A percentile compares a stretch with the other conserved stretches of the same genome.
Conservation (phyloP, 2,329 filamentous ascomycete genomes). For the Fusarium transvaalense region DNA sequence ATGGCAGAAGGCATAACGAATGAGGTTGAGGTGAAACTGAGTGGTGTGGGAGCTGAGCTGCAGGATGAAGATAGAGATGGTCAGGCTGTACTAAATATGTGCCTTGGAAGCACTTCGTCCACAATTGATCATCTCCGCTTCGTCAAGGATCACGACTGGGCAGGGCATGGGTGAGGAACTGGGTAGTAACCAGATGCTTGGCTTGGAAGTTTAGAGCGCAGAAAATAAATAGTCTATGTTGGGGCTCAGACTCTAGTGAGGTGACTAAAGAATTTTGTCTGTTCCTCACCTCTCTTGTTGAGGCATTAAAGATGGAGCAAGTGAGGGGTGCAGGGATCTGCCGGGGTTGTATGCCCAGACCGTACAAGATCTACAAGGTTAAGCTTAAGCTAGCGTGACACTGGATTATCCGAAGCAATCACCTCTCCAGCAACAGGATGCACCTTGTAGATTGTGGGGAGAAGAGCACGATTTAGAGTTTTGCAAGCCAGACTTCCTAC, state of each 20-base stretch:
- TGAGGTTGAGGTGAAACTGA: conserved; percentile 6
- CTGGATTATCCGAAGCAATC: conserved; percentile 12
- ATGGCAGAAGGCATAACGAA: conserved; percentile 39
- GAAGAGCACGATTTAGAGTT: conserved; percentile 14
- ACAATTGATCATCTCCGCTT: conserved; percentile 5
- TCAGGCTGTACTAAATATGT: conserved; percentile 31
- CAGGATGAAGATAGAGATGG: conserved; percentile 6
- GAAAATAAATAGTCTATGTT: not conserved
- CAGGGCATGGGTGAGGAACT: not conserved
- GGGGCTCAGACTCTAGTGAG: too few species aligned
- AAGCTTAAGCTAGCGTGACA: conserved; percentile 10
- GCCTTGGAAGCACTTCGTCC: not conserved
- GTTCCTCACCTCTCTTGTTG: not conserved
- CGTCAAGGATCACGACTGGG: not conserved
- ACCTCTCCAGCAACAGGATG: not conserved
- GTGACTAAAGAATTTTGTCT: not conserved
- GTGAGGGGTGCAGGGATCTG: conserved; percentile 3
- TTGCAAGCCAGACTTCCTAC: not conserved
- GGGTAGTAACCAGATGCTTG: too few species aligned
- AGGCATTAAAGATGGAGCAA: conserved; percentile 22
- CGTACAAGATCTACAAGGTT: conserved; percentile 19
- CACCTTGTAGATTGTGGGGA: conserved; percentile 6
- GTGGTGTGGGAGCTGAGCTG: conserved; percentile 2
- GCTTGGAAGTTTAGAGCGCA: not conserved
- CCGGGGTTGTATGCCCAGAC: conserved; percentile 18